A percentile compares a stretch with the other conserved stretches of the same genome.
Evolutionary conservation across 306 rosid genomes (phyloP).

Genomic region (Fagus crenata): DNA sequence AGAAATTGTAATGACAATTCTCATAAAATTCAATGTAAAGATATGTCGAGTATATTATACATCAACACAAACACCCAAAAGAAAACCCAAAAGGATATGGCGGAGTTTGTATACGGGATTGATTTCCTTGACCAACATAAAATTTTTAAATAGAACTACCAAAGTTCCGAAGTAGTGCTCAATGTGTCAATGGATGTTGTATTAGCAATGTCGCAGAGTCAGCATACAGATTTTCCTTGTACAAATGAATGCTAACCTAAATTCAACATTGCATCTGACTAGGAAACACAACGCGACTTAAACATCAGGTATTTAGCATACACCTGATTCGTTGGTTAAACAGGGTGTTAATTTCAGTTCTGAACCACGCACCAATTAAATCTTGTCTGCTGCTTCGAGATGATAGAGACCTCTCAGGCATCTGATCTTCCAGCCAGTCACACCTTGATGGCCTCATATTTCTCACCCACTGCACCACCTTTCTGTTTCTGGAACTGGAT

Average conservation of each 20-base stretch:
- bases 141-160: background rate
- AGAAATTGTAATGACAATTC: no score
- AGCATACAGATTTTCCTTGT: background rate
- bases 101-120: no score
- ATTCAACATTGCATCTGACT: slow-evolving; percentile 10
- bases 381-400: background rate
- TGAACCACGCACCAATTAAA: background rate
- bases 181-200: background rate
- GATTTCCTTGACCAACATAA: no score
- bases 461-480: slow-evolving; percentile 86
- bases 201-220: background rate
- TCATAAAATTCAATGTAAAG: background rate
- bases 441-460: slow-evolving; percentile 76
- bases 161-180: background rate
- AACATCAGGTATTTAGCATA: background rate
- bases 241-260: slow-evolving; percentile 3
- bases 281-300: background rate
- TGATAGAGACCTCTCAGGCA: background rate
- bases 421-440: slow-evolving; percentile 16
- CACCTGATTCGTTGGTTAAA: background rate
- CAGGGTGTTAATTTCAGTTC: background rate
- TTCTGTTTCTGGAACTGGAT: slow-evolving; percentile 89
- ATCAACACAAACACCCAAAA: background rate
- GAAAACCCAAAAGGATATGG: background rate
- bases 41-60: background rate